Percentiles rank a stretch among this genome's conserved stretches.
Conservation (phyloP, 2,329 filamentous ascomycete genomes). For the Clarireedia monteithiana region DNA sequence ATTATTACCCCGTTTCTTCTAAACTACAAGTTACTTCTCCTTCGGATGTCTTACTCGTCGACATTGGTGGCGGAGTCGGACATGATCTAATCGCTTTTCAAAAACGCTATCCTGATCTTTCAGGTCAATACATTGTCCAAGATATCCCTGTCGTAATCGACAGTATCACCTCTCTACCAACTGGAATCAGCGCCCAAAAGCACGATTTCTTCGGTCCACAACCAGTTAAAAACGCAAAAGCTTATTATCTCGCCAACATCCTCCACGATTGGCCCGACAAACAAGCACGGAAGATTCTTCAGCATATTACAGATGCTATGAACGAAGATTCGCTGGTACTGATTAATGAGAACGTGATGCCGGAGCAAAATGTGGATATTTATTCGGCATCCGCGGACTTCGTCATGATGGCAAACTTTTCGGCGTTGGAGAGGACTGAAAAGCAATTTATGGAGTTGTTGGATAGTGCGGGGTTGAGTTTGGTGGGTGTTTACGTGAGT, state of each 20-base stretch:
- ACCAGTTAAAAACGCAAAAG: background rate
- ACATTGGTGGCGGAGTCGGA: conserved; percentile 8
- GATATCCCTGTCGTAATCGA: background rate
- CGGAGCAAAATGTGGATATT: background rate
- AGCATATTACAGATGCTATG: conserved; percentile 2
- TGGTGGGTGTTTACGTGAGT: background rate
- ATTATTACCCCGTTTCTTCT: conserved; percentile 6
- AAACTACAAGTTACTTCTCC: conserved; percentile 3
- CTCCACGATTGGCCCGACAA: conserved; percentile 6
- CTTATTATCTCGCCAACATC: background rate
- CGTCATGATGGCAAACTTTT: conserved; percentile 1
- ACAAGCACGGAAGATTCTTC: background rate
- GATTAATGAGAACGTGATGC: conserved; percentile 2
- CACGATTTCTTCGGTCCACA: background rate
- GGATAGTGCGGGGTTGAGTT: background rate
- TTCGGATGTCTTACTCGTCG: conserved; percentile 6
- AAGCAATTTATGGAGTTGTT: background rate
- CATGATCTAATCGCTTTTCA: conserved; percentile 1
- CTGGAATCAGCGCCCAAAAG: background rate
- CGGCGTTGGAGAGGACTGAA: background rate
- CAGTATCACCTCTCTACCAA: background rate
- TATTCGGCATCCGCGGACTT: background rate
- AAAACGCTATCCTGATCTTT: background rate
- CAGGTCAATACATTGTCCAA: conserved; percentile 2
- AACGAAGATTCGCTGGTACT: background rate